Conservation (phyloP, 208 protist species). For the Spongospora subterranea region DNA sequence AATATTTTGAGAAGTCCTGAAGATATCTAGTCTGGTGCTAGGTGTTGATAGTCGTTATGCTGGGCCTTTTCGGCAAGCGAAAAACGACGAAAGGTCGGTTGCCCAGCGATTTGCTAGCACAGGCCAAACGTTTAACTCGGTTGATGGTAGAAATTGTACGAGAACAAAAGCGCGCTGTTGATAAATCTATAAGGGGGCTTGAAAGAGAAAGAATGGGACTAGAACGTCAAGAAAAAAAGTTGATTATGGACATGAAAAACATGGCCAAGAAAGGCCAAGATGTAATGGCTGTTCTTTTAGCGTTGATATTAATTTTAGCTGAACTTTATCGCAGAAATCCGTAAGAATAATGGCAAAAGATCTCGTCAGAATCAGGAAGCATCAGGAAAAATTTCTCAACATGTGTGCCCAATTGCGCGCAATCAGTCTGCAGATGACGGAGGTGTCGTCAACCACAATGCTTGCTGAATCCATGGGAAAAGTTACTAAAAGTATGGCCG, state of each 20-base stretch:
- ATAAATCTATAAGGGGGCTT: slow-evolving; percentile 44
- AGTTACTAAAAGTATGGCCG: slow-evolving; percentile 54
- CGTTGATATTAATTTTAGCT: neutral
- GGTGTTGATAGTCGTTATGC: neutral
- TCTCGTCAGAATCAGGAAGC: slow-evolving; percentile 59
- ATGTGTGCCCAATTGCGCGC: slow-evolving; percentile 56
- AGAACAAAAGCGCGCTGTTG: slow-evolving; percentile 57
- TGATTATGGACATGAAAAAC: slow-evolving; percentile 60
- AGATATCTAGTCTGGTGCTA: too few species aligned
- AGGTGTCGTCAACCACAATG: slow-evolving; percentile 57
- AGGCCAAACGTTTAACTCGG: neutral
- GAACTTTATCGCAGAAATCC: slow-evolving; percentile 33
- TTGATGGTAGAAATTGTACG: slow-evolving; percentile 44
- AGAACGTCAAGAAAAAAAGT: slow-evolving; percentile 58
- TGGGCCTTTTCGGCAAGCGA: slow-evolving; percentile 45
- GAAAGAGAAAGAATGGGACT: slow-evolving; percentile 40
- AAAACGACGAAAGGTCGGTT: slow-evolving; percentile 55
- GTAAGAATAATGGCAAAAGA: slow-evolving; percentile 63
- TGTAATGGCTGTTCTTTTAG: neutral
- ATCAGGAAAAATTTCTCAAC: slow-evolving; percentile 62
- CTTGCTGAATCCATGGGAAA: slow-evolving; percentile 60
- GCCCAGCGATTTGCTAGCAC: neutral
- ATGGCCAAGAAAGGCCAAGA: slow-evolving; percentile 60
- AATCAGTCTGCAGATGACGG: slow-evolving; percentile 61
- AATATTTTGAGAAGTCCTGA: too few species aligned